Evolutionary conservation across 2,329 filamentous ascomycete species (phyloP), one percentile per base, ranked within the genome.

Genomic region (Dissoconium aciculare): DNA sequence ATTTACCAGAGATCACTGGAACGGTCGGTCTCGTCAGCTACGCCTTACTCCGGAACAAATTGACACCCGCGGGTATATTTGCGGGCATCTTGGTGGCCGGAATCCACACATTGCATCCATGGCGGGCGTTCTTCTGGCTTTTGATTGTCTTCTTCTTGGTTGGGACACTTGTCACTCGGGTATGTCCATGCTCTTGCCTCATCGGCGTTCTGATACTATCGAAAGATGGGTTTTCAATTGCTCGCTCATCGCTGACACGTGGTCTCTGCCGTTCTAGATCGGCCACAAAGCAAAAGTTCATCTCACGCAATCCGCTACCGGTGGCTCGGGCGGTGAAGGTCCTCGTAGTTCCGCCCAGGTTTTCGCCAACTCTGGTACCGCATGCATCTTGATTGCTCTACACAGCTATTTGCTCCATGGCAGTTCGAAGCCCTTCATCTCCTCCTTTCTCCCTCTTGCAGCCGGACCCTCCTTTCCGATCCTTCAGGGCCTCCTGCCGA

Each of bases 101-200:
- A 27, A 71, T 78, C 8, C 89, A 98, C 54, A 83, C 84, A 11
- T 59, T 85, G n/a, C 85, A 95, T 55, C 87, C 87, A 3, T 94
- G 83, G 77, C 81, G 80, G 37, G 63, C 85, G n/a, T 85, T 83
- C n/a, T 91, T 94, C 58, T 69, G 69, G 15, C 66, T 94, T 8
- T 66, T 95, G 2, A 69, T 70, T 29, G 69, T 84, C 19, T 95
- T 95, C 62, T 95, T 93, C 56, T 60, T 92, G 3, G 73, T 78
- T 4, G 89, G 84, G 2, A 92, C 79, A 1, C 64, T 74, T 30
- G 84, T 76, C 1, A 94, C 87, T 1, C 85, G 87, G 61, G 80
- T 83, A 54, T 15, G 49, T 27, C 11, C 13, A 4, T n/a, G n/a
- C n/a, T n/a, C n/a, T n/a, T n/a, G n/a, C n/a, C n/a, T n/a, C n/a